Evolutionary conservation across 495 filamentous ascomycete species (phyloP).

Genomic region (Darksidea phi): DNA sequence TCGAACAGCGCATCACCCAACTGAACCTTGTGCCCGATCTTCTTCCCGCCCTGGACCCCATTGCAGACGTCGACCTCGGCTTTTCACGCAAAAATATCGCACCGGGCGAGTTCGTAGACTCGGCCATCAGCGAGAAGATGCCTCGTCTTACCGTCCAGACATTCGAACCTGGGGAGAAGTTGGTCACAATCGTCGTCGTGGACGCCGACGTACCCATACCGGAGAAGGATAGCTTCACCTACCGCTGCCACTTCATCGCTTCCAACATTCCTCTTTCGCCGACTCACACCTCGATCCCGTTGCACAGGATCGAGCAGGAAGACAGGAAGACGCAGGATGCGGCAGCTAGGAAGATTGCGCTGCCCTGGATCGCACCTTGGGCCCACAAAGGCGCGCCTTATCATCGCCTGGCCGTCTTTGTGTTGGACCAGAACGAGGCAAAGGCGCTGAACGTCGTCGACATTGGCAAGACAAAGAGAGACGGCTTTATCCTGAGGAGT

Average conservation of each 20-base stretch:
- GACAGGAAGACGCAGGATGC: slow-evolving; percentile 49
- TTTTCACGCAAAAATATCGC: slow-evolving; percentile 66
- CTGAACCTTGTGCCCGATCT: slow-evolving; percentile 91
- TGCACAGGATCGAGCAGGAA: slow-evolving; percentile 53
- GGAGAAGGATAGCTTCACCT: slow-evolving; percentile 72
- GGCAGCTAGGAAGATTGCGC: slow-evolving; percentile 43
- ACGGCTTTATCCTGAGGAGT: slow-evolving; percentile 68
- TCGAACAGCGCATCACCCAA: slow-evolving; percentile 83
- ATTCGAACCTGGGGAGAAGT: slow-evolving; percentile 75
- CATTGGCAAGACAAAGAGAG: slow-evolving; percentile 55
- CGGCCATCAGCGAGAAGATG: slow-evolving; percentile 62
- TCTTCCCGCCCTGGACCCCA: slow-evolving; percentile 78
- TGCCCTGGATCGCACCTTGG: slow-evolving; percentile 80
- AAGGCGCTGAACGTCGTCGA: slow-evolving; percentile 60
- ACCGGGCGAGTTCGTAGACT: slow-evolving; percentile 77
- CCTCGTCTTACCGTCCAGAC: slow-evolving; percentile 78
- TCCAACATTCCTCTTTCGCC: slow-evolving; percentile 62
- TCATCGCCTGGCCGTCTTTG: slow-evolving; percentile 79
- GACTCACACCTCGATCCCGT: slow-evolving; percentile 52
- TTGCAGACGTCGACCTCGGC: slow-evolving; percentile 71
- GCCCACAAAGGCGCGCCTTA: slow-evolving; percentile 89
- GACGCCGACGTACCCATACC: slow-evolving; percentile 87
- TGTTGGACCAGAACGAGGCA: slow-evolving; percentile 73
- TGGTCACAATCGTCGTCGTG: slow-evolving; percentile 80
- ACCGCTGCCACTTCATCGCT: slow-evolving; percentile 82